A percentile compares a stretch with the other conserved stretches of the same genome.
These are phyloP conservation scores for Saksenaea vasiformis DNA, from an alignment of 371 early-diverging fungal genomes.

Conservation along the genomic window DNA sequence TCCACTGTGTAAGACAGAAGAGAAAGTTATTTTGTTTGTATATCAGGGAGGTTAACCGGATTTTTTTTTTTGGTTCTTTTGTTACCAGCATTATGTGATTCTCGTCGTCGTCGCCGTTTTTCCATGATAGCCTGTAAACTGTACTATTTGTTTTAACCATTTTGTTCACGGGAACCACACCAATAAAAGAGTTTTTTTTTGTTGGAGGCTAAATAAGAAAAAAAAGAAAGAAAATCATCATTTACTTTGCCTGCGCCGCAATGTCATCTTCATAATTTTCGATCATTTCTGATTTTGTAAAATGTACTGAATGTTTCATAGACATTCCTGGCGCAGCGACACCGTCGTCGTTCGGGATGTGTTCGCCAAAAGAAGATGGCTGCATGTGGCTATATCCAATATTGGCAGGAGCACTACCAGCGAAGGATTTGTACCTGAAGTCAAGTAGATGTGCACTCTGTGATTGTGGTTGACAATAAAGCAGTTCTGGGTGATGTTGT, in stretches of 20 bases:
- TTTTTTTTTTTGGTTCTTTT: neutral
- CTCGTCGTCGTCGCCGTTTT: slow-evolving; percentile 26
- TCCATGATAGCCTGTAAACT: slow-evolving; percentile 30
- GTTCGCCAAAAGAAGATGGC: slow-evolving; percentile 15
- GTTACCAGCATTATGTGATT: slow-evolving; percentile 33
- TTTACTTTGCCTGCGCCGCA: slow-evolving; percentile 36
- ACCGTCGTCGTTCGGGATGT: neutral
- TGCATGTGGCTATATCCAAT: slow-evolving; percentile 28
- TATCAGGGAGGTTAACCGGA: neutral
- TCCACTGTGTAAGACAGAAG: slow-evolving; percentile 60
- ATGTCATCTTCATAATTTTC: slow-evolving; percentile 28
- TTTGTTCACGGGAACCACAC: neutral
- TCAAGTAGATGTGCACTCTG: neutral
- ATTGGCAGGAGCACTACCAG: slow-evolving; percentile 24
- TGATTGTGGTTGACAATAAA: slow-evolving; percentile 5
- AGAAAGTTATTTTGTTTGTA: neutral
- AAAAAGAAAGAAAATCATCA: neutral
- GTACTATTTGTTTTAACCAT: slow-evolving; percentile 6
- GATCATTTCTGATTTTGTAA: neutral
- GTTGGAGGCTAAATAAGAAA: neutral
- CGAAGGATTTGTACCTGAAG: slow-evolving; percentile 3
- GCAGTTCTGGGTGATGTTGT: slow-evolving; percentile 4
- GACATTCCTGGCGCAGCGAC: slow-evolving; percentile 6
- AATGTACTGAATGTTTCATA: neutral
- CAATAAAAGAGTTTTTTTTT: neutral